These are phyloP conservation scores for Vitis vinifera DNA, from an alignment of 164 flowering plant species.

Conservation along the genomic window DNA sequence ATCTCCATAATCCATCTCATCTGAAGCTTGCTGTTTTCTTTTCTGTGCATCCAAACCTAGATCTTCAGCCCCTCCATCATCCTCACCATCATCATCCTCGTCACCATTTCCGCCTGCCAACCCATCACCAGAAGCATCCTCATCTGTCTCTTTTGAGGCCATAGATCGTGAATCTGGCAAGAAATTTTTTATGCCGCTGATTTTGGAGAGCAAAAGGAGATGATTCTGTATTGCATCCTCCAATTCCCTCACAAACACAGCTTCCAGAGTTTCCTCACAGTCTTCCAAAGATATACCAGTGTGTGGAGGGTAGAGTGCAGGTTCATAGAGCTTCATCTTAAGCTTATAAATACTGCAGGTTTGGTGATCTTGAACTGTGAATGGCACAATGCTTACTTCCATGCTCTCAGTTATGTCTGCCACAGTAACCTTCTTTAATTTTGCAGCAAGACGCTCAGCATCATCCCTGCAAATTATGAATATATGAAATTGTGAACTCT, in stretches of 20 bases:
- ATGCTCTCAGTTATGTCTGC: slow-evolving; percentile 76
- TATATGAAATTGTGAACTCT: background rate
- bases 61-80: slow-evolving; percentile 50
- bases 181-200: slow-evolving; percentile 64
- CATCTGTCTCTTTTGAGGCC: slow-evolving; percentile 37
- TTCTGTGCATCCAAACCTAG: slow-evolving; percentile 65
- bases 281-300: slow-evolving; percentile 47
- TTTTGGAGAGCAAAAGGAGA: slow-evolving; percentile 47
- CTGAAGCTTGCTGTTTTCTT: slow-evolving; percentile 50
- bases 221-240: slow-evolving; percentile 65
- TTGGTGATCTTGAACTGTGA: slow-evolving; percentile 24
- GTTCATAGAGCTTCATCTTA: slow-evolving; percentile 48
- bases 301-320: slow-evolving; percentile 44
- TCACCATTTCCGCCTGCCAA: slow-evolving; percentile 9
- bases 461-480: slow-evolving; percentile 53
- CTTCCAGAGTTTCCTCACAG: slow-evolving; percentile 39
- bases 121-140: slow-evolving; percentile 22
- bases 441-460: slow-evolving; percentile 66
- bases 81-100: slow-evolving; percentile 35
- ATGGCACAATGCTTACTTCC: slow-evolving; percentile 59
- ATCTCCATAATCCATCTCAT: slow-evolving; percentile 83
- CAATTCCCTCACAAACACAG: slow-evolving; percentile 48
- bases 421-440: slow-evolving; percentile 62
- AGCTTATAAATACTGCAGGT: slow-evolving; percentile 66
- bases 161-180: slow-evolving; percentile 19